These are phyloP conservation scores for Avena atlantica DNA, from an alignment of 176 grass and related monocot genomes.

Conservation along the genomic window DNA sequence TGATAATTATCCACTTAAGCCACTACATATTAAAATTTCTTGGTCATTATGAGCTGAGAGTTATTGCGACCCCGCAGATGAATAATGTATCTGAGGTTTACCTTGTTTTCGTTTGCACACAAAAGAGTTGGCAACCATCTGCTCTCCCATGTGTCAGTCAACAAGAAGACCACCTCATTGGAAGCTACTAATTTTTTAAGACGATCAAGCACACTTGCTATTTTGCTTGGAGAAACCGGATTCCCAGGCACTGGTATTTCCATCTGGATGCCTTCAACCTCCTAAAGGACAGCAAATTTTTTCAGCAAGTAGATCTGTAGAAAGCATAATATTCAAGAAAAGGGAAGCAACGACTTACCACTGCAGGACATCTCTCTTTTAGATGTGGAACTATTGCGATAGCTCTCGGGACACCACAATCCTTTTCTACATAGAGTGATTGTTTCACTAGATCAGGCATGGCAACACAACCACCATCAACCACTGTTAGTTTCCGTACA, in stretches of 20 bases:
- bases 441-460: conserved; percentile 82
- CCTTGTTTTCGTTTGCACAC: conserved; percentile 88
- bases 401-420: conserved; percentile 81
- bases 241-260: conserved; percentile 76
- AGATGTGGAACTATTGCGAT: conserved; percentile 75
- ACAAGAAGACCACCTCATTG: conserved; percentile 81
- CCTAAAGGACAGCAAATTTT: conserved; percentile 55
- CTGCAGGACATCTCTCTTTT: conserved; percentile 77
- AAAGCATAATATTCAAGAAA: neutral
- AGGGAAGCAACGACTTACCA: conserved; percentile 52
- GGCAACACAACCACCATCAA: conserved; percentile 68
- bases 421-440: conserved; percentile 83
- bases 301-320: conserved; percentile 4
- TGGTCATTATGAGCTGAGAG: conserved; percentile 16
- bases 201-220: conserved; percentile 60
- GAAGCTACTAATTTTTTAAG: conserved; percentile 74
- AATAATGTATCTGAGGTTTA: conserved; percentile 40
- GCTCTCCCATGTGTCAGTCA: conserved; percentile 89
- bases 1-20: conserved; percentile 6
- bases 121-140: conserved; percentile 91
- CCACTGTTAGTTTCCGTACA: conserved; percentile 77
- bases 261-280: conserved; percentile 78
- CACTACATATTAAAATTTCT: neutral
- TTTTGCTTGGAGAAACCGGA: conserved; percentile 60
- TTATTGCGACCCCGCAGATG: neutral